A percentile compares a stretch with the other conserved stretches of the same genome.
phyloP scores from a whole-genome alignment of 164 flowering plant species.

The Liquidambar formosana region DNA sequence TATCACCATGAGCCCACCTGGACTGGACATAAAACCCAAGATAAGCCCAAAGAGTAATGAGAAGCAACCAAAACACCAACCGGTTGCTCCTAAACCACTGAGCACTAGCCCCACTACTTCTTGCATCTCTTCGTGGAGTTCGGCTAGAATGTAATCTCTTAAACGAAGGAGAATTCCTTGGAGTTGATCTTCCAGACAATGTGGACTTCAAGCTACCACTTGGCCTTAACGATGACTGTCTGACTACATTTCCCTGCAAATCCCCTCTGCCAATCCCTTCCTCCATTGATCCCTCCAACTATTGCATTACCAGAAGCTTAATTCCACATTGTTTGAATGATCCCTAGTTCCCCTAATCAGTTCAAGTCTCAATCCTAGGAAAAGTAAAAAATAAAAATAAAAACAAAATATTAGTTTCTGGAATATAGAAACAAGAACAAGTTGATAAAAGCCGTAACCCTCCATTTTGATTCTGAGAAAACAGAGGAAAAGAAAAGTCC shows the following conservation, averaged over 20 bases:
- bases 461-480: not conserved
- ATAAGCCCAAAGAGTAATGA: conserved; percentile 95
- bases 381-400: not conserved
- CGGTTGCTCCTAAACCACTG: conserved; percentile 70
- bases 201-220: conserved; percentile 59
- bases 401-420: not conserved
- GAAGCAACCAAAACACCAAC: conserved; percentile 74
- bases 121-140: conserved; percentile 75
- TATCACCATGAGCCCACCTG: conserved; percentile 91
- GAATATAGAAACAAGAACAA: not conserved
- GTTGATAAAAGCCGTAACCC: not conserved
- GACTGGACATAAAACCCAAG: conserved; percentile 91
- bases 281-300: conserved; percentile 43
- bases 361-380: not conserved
- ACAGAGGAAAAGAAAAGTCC: not conserved
- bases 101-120: conserved; percentile 32
- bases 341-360: not conserved
- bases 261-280: conserved; percentile 37
- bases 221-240: conserved; percentile 50
- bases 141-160: conserved; percentile 57
- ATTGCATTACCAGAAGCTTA: not conserved
- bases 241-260: conserved; percentile 34
- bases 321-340: not conserved
- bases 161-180: conserved; percentile 72
- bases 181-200: conserved; percentile 74